Percentiles rank a stretch among this genome's conserved stretches.
phyloP scores from a whole-genome alignment of 768 basidiomycete genomes.

The Tephrocybe sp. region DNA sequence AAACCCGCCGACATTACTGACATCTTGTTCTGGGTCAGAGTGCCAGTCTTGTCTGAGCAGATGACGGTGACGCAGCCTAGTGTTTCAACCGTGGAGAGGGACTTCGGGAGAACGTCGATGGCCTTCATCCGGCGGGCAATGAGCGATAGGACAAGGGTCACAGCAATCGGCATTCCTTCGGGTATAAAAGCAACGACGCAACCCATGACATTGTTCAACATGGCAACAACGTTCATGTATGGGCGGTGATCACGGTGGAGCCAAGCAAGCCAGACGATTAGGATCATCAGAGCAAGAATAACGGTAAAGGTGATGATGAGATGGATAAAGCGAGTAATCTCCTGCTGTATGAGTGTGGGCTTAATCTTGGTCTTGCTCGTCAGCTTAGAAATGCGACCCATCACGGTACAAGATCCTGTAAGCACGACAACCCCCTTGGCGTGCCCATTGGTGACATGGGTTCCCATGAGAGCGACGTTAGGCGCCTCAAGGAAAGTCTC shows the following conservation, averaged over 20 bases:
- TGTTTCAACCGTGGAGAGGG: constrained; percentile 64
- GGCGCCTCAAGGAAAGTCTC: constrained; percentile 47
- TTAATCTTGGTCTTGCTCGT: constrained; percentile 44
- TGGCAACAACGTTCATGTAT: constrained; percentile 46
- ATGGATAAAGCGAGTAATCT: constrained; percentile 52
- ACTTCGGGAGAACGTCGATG: constrained; percentile 28
- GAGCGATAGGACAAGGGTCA: constrained; percentile 44
- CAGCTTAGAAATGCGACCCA: constrained; percentile 56
- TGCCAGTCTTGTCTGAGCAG: constrained; percentile 59
- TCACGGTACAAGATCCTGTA: constrained; percentile 40
- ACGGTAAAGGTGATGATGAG: constrained; percentile 41
- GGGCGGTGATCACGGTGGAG: constrained; percentile 32
- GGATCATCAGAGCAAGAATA: constrained; percentile 39
- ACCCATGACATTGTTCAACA: constrained; percentile 56
- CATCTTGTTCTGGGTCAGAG: constrained; percentile 62
- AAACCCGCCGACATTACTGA: constrained; percentile 46
- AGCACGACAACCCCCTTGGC: constrained; percentile 41
- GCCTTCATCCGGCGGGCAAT: constrained; percentile 18
- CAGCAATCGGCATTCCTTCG: constrained; percentile 53
- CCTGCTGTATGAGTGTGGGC: constrained; percentile 44
- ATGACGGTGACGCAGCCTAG: constrained; percentile 58
- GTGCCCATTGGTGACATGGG: constrained; percentile 38
- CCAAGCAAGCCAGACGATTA: constrained; percentile 43
- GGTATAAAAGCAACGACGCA: constrained; percentile 40
- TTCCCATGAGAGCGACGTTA: constrained; percentile 47